phyloP scores from a whole-genome alignment of 208 protist genomes.

The Leishmania major region DNA sequence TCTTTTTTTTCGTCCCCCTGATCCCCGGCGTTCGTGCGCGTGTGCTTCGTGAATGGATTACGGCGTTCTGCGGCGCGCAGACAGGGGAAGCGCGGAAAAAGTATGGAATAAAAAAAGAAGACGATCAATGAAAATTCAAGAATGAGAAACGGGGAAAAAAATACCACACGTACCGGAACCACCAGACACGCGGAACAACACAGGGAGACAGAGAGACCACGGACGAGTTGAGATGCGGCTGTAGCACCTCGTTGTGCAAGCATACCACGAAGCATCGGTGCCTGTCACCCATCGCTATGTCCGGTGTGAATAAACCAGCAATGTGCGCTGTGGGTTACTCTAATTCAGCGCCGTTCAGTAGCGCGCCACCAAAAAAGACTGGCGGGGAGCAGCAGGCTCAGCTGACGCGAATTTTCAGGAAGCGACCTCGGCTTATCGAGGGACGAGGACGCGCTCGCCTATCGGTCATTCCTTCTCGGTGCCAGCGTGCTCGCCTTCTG shows the following conservation, averaged over 20 bases:
- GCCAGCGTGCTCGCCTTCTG: not conserved
- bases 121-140: not conserved
- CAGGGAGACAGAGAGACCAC: not conserved
- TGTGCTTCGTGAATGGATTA: too few relatives aligned
- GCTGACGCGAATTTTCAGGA: slow-evolving; percentile 10
- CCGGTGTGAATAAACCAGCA: not conserved
- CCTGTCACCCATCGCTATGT: not conserved
- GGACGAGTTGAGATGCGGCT: not conserved
- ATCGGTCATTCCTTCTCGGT: not conserved
- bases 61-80: not conserved
- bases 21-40: too few relatives aligned
- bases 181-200: not conserved
- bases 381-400: not conserved
- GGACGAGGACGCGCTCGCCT: not conserved
- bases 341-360: slow-evolving; percentile 2
- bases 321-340: not conserved
- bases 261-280: not conserved
- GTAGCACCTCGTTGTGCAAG: not conserved
- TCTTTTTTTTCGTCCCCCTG: too few relatives aligned
- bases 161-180: not conserved
- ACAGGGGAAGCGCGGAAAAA: not conserved
- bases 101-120: not conserved
- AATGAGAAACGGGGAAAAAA: not conserved
- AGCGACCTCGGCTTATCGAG: slow-evolving; percentile 1
- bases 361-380: slow-evolving; percentile 9